A percentile compares a stretch with the other conserved stretches of the same genome.
Conservation (phyloP, 805 yeast genomes). For the Hanseniaspora guilliermondii region DNA sequence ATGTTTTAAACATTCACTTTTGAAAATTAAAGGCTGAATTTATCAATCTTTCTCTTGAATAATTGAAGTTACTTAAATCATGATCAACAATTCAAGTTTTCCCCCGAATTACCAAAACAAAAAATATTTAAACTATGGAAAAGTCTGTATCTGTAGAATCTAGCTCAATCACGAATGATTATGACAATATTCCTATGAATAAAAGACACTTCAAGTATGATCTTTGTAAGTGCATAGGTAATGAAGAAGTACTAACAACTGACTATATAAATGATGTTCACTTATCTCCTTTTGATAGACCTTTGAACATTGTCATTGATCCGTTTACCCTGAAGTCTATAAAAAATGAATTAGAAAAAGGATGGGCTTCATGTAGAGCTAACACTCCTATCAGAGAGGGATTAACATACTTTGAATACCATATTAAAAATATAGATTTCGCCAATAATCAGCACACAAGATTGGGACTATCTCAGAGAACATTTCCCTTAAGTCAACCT, state of each 20-base stretch:
- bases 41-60: no score
- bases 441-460: constrained; percentile 48
- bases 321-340: not conserved
- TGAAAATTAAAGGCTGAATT: no score
- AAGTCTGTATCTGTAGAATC: not conserved
- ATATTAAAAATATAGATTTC: constrained; percentile 15
- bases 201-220: constrained; percentile 69
- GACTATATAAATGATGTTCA: constrained; percentile 7
- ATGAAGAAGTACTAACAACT: constrained; percentile 24
- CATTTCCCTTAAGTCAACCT: constrained; percentile 85
- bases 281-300: constrained; percentile 5
- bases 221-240: constrained; percentile 62
- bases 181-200: constrained; percentile 45
- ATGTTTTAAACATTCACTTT: no score
- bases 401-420: constrained; percentile 36
- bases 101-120: not conserved
- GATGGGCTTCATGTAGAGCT: constrained; percentile 12
- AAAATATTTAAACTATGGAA: not conserved
- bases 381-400: constrained; percentile 28
- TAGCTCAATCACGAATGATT: not conserved
- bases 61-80: no score
- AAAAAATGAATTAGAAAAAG: not conserved
- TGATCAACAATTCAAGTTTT: not conserved
- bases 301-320: not conserved
- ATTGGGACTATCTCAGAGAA: constrained; percentile 71